These are phyloP conservation scores for Scheffersomyces parashehatae DNA, from an alignment of 1,139 yeast species.

Conservation along the genomic window DNA sequence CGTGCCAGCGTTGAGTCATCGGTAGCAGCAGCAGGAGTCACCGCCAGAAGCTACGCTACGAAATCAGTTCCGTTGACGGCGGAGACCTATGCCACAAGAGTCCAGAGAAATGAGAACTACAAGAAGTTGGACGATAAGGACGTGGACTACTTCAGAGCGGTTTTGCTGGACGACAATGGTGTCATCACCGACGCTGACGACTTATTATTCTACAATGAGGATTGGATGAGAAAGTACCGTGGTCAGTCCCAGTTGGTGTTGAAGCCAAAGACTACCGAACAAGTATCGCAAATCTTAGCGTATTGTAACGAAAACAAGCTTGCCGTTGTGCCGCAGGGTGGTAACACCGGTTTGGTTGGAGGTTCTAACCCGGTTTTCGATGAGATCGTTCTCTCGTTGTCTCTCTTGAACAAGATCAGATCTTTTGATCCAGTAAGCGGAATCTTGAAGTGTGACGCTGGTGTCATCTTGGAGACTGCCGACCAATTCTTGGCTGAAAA, in stretches of 20 bases:
- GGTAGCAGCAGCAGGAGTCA: background rate
- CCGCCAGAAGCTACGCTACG: conserved; percentile 23
- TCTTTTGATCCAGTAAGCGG: conserved; percentile 84
- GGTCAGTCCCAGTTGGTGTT: conserved; percentile 84
- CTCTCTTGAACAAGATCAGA: conserved; percentile 75
- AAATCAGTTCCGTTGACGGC: conserved; percentile 57
- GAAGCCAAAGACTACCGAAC: conserved; percentile 81
- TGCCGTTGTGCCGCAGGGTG: conserved; percentile 97
- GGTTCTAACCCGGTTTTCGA: conserved; percentile 94
- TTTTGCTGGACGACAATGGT: conserved; percentile 53
- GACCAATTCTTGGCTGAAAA: conserved; percentile 76
- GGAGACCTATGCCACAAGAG: conserved; percentile 58
- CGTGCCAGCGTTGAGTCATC: background rate
- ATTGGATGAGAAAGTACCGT: conserved; percentile 93
- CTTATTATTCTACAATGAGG: conserved; percentile 76
- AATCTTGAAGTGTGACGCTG: conserved; percentile 85
- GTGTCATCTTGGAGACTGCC: conserved; percentile 83
- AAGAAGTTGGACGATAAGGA: conserved; percentile 56
- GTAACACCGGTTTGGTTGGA: conserved; percentile 95
- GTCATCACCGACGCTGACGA: conserved; percentile 59
- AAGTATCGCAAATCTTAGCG: conserved; percentile 73
- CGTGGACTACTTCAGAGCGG: conserved; percentile 57
- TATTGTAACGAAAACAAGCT: conserved; percentile 77
- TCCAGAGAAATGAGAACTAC: conserved; percentile 47
- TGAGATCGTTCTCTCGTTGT: conserved; percentile 74